Percentiles rank a stretch among this genome's conserved stretches.
Evolutionary conservation across 106 monocot species (phyloP).

Genomic region (Amphibolis antarctica): DNA sequence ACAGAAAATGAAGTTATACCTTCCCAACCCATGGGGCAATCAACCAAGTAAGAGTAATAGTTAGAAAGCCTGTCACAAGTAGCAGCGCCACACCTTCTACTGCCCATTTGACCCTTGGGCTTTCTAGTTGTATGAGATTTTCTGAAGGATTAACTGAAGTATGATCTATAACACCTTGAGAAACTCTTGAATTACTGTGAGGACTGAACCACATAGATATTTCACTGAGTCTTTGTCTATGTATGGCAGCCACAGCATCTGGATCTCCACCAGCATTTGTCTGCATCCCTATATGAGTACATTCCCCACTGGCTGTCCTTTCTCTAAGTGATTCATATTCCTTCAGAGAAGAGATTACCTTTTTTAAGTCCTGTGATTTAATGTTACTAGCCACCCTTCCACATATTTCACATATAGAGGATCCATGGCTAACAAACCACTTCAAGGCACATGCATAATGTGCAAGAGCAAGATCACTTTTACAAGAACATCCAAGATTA

Average conservation of each 20-base stretch:
- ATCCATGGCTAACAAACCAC: constrained; percentile 95
- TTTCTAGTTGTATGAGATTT: constrained; percentile 29
- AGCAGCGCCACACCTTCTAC: constrained; percentile 60
- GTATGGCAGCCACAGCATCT: constrained; percentile 70
- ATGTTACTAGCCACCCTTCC: constrained; percentile 60
- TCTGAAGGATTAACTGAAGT: constrained; percentile 18
- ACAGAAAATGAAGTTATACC: constrained; percentile 25
- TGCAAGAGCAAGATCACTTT: constrained; percentile 84
- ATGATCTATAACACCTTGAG: constrained; percentile 39
- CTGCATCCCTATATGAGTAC: constrained; percentile 18
- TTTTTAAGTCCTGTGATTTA: constrained; percentile 53
- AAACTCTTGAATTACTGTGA: constrained; percentile 28
- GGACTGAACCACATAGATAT: constrained; percentile 88
- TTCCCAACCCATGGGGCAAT: constrained; percentile 85
- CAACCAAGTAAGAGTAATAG: constrained; percentile 62
- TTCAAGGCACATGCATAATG: constrained; percentile 98
- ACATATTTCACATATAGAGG: constrained; percentile 89
- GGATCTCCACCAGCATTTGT: constrained; percentile 51
- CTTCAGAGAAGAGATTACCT: constrained; percentile 53
- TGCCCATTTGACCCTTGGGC: constrained; percentile 34
- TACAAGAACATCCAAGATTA: constrained; percentile 85
- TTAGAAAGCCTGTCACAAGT: constrained; percentile 61
- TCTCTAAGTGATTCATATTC: constrained; percentile 67
- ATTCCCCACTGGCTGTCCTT: constrained; percentile 43
- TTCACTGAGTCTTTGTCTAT: constrained; percentile 89